Percentiles rank a stretch among this genome's conserved stretches.
These are phyloP conservation scores for Brassica rapa DNA, from an alignment of 345 rosid species.

Conservation along the genomic window DNA sequence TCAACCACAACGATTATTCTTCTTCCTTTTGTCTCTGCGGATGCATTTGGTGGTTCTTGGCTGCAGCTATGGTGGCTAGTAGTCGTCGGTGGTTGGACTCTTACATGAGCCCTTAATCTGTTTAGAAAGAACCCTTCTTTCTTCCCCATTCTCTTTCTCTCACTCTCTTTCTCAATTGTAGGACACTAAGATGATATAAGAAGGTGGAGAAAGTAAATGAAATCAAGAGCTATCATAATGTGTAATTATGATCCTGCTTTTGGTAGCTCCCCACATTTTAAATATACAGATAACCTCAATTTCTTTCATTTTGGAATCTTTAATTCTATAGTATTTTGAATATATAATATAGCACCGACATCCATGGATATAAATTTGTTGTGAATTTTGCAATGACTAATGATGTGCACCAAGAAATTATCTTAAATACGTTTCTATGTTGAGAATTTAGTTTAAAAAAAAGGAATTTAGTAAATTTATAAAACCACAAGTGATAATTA, in stretches of 20 bases:
- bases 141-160: constrained; percentile 57
- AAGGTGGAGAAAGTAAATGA: constrained; percentile 30
- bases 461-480: not conserved
- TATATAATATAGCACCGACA: constrained; percentile 27
- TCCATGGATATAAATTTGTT: not conserved
- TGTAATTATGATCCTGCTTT: constrained; percentile 31
- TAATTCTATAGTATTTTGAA: not conserved
- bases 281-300: not conserved
- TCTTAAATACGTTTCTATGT: not conserved
- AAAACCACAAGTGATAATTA: not conserved
- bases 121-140: constrained; percentile 74
- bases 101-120: constrained; percentile 74
- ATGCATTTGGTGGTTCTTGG: constrained; percentile 21
- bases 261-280: constrained; percentile 20
- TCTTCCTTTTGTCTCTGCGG: constrained; percentile 49
- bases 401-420: not conserved
- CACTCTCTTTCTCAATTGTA: constrained; percentile 1
- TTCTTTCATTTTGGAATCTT: not conserved
- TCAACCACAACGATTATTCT: constrained; percentile 85
- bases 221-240: constrained; percentile 24
- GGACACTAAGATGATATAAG: constrained; percentile 28
- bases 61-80: constrained; percentile 42
- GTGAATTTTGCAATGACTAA: not conserved
- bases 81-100: constrained; percentile 67
- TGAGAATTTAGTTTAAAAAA: not conserved